Evolutionary conservation across 306 rosid genomes (phyloP).

Genomic region (Abrus pulchellus): DNA sequence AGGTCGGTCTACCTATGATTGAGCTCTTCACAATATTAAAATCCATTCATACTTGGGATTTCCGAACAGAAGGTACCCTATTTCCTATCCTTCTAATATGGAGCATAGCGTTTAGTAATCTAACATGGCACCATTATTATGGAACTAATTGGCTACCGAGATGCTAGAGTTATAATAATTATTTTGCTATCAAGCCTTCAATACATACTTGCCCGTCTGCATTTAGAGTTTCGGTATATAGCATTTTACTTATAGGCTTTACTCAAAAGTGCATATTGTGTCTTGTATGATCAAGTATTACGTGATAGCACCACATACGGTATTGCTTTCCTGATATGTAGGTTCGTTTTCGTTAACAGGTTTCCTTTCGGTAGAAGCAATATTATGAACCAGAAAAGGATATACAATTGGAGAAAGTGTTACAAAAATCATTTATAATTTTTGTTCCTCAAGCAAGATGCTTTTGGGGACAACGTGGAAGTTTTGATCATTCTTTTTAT

Average conservation of each 20-base stretch:
- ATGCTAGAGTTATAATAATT: constrained; percentile 28
- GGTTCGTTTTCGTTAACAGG: constrained; percentile 28
- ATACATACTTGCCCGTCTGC: not conserved
- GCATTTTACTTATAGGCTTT: constrained; percentile 14
- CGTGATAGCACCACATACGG: constrained; percentile 1
- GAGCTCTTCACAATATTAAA: constrained; percentile 34
- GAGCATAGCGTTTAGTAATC: constrained; percentile 27
- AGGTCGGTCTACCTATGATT: constrained; percentile 8
- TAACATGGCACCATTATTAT: constrained; percentile 13
- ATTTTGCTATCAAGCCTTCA: not conserved
- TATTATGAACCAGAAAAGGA: constrained; percentile 32
- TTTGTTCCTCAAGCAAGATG: constrained; percentile 15
- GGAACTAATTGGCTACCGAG: constrained; percentile 16
- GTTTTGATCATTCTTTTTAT: constrained; percentile 31
- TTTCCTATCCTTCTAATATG: constrained; percentile 32
- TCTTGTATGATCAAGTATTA: not conserved
- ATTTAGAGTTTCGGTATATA: constrained; percentile 7
- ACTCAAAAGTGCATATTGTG: constrained; percentile 19
- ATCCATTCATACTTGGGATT: constrained; percentile 24
- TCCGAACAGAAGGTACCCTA: constrained; percentile 25
- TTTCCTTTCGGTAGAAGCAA: constrained; percentile 40
- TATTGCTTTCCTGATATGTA: constrained; percentile 34
- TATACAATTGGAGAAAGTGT: constrained; percentile 14
- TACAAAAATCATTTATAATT: constrained; percentile 16
- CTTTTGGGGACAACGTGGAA: constrained; percentile 33